Evolutionary conservation across 2,329 filamentous ascomycete genomes (phyloP), one percentile per base, ranked within the genome.

Genomic region (Aspergillus spinulosporus): DNA sequence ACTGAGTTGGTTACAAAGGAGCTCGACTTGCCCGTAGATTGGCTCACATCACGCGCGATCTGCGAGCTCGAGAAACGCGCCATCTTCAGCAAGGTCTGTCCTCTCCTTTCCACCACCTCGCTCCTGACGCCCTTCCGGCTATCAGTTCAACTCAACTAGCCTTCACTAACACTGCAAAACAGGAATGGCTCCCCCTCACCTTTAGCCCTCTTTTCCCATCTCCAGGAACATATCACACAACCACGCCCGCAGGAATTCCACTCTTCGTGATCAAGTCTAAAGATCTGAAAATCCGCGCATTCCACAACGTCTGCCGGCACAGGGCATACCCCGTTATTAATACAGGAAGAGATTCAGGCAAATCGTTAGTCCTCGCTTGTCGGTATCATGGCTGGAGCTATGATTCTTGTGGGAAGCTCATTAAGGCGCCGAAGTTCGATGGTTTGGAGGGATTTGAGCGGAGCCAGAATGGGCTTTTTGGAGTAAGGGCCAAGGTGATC

Each of bases 341-440:
- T 3, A 76, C 39, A 4, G 39, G n/a, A n/a, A 5, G 78, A 43
- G 75, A 80, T 2, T 70, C 76, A 7, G 84, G 84, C 2, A 76
- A 76, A 42, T 77, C 77, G 47, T 76, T 63, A 3, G 78, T 86
- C 36, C 76, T 87, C 36, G 75, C 80, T 0, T 87, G 84, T 74
- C 80, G 80, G 57, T 86, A 86, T 63, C 84, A 86, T 63, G 83
- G 83, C 42, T 87, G 84, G 84, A 83, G 81, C 2, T 86, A 86
- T 59, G 80, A 82, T 44, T 73, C 83, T 2, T 77, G 74, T 29
- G 84, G 84, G 11, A 80, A 81, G 48, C 74, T 86, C 2, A 79
- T 83, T 29, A 86, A 86, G 66, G 84, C 84, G 1, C 84, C 84
- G 0, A 78, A 80, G 2, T 87, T 84, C 63, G 77, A 84, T 40